These are phyloP conservation scores for Liriodendron chinense DNA, from an alignment of 164 flowering plant species.

Conservation along the genomic window DNA sequence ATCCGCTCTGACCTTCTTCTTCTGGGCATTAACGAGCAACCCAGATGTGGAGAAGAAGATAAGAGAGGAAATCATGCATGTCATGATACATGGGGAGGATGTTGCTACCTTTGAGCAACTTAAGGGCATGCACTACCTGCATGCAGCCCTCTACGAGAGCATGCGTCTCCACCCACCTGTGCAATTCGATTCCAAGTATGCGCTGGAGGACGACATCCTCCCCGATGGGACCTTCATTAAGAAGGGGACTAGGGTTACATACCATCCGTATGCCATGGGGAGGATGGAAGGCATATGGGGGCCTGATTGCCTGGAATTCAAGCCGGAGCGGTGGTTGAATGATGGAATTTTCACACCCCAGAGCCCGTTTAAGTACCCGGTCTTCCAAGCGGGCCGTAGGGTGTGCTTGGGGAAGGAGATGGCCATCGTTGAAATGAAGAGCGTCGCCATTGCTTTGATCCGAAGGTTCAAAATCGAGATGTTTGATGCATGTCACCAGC, in stretches of 20 bases:
- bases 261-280: constrained; percentile 94
- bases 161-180: constrained; percentile 81
- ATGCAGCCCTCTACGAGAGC: constrained; percentile 65
- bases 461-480: constrained; percentile 41
- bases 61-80: constrained; percentile 34
- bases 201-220: constrained; percentile 52
- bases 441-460: constrained; percentile 47
- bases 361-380: constrained; percentile 56
- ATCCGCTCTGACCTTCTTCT: constrained; percentile 49
- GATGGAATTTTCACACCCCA: constrained; percentile 47
- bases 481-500: constrained; percentile 3
- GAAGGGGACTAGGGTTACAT: constrained; percentile 68
- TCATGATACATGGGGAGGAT: constrained; percentile 29
- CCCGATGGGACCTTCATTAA: constrained; percentile 68
- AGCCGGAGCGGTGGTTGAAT: constrained; percentile 74
- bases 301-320: constrained; percentile 52
- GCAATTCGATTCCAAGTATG: constrained; percentile 76
- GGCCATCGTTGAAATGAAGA: constrained; percentile 54
- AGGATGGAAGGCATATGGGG: constrained; percentile 87
- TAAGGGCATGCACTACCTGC: constrained; percentile 58
- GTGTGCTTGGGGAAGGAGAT: constrained; percentile 69
- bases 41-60: constrained; percentile 39
- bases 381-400: constrained; percentile 64
- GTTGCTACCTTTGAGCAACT: constrained; percentile 32
- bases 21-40: constrained; percentile 43